Evolutionary conservation across 768 basidiomycete genomes (phyloP).

Genomic region (Tulasnella sp.): DNA sequence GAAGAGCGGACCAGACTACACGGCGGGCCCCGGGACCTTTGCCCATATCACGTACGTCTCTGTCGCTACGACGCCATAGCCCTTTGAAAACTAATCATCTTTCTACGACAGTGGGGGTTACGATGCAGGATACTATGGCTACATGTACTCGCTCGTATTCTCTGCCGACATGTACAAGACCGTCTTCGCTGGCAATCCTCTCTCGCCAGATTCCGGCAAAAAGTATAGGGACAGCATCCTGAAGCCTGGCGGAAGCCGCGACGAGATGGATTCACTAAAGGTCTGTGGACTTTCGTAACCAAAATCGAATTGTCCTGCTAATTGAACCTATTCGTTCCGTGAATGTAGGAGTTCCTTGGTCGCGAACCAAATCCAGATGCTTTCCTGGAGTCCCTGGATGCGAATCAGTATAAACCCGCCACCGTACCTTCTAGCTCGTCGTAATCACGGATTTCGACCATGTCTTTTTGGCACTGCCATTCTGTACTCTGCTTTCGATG

Average conservation of each 20-base stretch:
- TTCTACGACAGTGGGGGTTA: constrained; percentile 22
- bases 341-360: constrained; percentile 68
- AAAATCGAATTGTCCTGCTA: background rate
- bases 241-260: constrained; percentile 66
- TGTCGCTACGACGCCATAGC: background rate
- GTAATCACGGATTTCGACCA: background rate
- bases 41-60: constrained; percentile 70
- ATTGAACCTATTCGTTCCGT: background rate
- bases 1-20: constrained; percentile 49
- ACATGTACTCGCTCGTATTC: constrained; percentile 67
- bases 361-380: constrained; percentile 70
- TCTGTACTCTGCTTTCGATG: background rate
- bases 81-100: background rate
- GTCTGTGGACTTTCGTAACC: constrained; percentile 36
- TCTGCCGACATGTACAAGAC: constrained; percentile 61
- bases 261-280: constrained; percentile 75
- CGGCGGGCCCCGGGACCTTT: constrained; percentile 71
- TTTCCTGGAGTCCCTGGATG: constrained; percentile 56
- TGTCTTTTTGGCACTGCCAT: background rate
- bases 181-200: constrained; percentile 75
- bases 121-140: constrained; percentile 36
- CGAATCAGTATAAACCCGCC: background rate
- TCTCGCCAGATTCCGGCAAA: constrained; percentile 55
- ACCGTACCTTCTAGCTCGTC: background rate
- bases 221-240: constrained; percentile 75